These are phyloP conservation scores for Rhizopogon roseolus DNA, from an alignment of 768 basidiomycete genomes.

Conservation along the genomic window DNA sequence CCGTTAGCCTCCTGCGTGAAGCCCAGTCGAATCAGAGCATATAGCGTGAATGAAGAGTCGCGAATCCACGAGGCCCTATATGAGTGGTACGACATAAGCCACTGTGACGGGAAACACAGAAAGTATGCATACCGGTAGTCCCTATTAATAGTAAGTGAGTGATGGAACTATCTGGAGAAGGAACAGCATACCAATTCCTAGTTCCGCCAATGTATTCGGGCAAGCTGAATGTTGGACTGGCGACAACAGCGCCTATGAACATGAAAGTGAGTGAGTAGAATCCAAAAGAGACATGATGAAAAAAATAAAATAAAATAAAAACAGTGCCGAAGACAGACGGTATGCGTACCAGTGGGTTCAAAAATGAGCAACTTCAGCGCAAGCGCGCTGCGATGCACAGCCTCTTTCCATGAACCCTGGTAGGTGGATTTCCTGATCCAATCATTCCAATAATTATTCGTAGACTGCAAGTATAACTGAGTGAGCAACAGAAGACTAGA, in stretches of 20 bases:
- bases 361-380: conserved; percentile 90
- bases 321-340: not conserved
- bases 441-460: conserved; percentile 78
- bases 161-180: not conserved
- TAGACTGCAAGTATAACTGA: conserved; percentile 39
- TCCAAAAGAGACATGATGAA: not conserved
- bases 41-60: conserved; percentile 95
- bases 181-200: conserved; percentile 69
- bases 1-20: conserved; percentile 91
- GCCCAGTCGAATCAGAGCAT: conserved; percentile 89
- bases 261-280: not conserved
- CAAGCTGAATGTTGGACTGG: conserved; percentile 91
- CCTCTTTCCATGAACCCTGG: conserved; percentile 92
- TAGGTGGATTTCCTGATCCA: conserved; percentile 93
- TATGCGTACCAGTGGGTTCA: conserved; percentile 71
- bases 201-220: conserved; percentile 90
- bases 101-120: too few relatives aligned
- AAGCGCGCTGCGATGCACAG: conserved; percentile 88
- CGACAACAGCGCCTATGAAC: conserved; percentile 76
- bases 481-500: not conserved
- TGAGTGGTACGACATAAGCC: not conserved
- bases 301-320: not conserved
- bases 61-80: conserved; percentile 82
- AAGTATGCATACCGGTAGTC: conserved; percentile 51
- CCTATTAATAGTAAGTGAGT: conserved; percentile 27